Evolutionary conservation across 306 rosid genomes (phyloP).

Genomic region (Herpetospermum pedunculosum): DNA sequence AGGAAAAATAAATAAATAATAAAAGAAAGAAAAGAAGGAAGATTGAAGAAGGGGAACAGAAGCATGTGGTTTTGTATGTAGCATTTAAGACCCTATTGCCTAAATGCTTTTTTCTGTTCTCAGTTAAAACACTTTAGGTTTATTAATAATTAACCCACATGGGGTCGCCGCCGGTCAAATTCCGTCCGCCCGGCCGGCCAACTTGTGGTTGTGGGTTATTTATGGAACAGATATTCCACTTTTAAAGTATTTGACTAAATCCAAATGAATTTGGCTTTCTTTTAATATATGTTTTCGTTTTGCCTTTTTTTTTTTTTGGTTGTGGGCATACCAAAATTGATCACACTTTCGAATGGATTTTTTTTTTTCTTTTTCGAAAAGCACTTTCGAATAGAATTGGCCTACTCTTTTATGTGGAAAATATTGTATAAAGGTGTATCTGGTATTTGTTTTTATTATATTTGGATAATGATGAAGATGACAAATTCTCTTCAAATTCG

Average conservation of each 20-base stretch:
- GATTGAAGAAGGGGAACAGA: background rate
- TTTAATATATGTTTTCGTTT: background rate
- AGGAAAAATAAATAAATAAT: no score
- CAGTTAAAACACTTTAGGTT: background rate
- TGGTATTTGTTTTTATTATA: background rate
- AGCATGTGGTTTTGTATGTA: conserved; percentile 7
- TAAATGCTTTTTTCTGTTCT: background rate
- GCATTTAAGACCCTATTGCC: background rate
- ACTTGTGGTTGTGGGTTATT: background rate
- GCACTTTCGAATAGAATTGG: background rate
- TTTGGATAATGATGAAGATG: background rate
- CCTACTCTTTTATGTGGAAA: background rate
- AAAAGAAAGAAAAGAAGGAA: background rate
- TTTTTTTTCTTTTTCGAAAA: no score
- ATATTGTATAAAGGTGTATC: background rate
- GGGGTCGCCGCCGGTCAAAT: background rate
- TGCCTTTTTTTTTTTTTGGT: background rate
- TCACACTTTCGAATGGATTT: background rate
- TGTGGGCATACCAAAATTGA: background rate
- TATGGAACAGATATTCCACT: background rate
- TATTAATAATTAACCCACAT: conserved; percentile 3
- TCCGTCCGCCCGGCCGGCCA: background rate
- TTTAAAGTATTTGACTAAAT: background rate
- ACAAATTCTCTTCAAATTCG: background rate
- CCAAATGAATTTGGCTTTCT: background rate